Conservation (phyloP, 106 monocot species). For the Platanthera guangdongensis region DNA sequence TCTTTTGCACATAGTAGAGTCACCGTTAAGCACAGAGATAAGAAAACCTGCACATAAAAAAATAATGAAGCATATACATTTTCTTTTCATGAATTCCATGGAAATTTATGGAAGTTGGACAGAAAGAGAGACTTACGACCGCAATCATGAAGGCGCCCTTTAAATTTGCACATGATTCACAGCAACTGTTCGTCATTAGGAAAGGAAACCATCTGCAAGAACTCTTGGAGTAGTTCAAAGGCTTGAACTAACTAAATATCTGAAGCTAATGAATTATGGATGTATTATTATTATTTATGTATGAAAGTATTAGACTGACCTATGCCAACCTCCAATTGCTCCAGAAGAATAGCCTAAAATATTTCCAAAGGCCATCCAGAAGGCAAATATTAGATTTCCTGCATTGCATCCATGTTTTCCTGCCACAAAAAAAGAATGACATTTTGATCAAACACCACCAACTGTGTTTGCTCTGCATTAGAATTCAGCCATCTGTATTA, state of each 20-base stretch:
- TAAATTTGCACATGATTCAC: conserved; percentile 55
- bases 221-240: not conserved
- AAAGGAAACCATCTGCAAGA: conserved; percentile 87
- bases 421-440: not conserved
- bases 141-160: conserved; percentile 71
- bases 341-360: conserved; percentile 1
- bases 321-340: not conserved
- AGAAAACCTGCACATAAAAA: not conserved
- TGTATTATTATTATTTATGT: not conserved
- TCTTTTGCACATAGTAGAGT: not conserved
- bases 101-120: no score
- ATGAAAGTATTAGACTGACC: not conserved
- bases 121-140: conserved; percentile 39
- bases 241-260: not conserved
- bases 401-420: conserved; percentile 9
- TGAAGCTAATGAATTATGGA: not conserved
- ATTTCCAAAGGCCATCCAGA: conserved; percentile 10
- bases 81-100: no score
- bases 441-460: not conserved
- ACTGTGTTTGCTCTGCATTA: no score
- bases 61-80: not conserved
- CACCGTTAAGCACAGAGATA: not conserved
- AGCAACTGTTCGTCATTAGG: conserved; percentile 71
- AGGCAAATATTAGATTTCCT: conserved; percentile 1
- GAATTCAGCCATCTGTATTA: no score